Percentiles rank a stretch among this genome's conserved stretches.
Evolutionary conservation across 2,329 filamentous ascomycete species (phyloP).

Genomic region (Alternaria metachromatica): DNA sequence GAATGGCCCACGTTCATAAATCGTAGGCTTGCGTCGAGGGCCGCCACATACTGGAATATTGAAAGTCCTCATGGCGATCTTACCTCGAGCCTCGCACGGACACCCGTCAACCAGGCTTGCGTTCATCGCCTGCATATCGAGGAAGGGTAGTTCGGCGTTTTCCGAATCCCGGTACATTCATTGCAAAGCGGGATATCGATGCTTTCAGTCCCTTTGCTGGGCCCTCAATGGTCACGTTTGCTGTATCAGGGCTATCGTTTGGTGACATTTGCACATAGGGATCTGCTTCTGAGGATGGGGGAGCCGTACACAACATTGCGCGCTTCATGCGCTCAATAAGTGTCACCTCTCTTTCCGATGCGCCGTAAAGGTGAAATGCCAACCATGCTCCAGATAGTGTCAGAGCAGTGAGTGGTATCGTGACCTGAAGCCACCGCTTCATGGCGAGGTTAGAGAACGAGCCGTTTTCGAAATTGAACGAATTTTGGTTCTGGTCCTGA

Average conservation of each 20-base stretch:
- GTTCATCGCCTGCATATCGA: background rate
- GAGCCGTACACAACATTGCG: background rate
- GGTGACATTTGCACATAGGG: background rate
- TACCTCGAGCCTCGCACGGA: background rate
- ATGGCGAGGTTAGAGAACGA: constrained; percentile 42
- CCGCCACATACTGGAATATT: too few relatives aligned
- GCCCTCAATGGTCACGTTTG: too few relatives aligned
- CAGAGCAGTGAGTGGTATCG: constrained; percentile 47
- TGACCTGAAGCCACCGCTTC: constrained; percentile 47
- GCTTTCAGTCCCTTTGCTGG: background rate
- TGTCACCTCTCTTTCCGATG: background rate
- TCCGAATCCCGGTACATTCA: background rate
- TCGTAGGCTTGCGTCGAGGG: background rate
- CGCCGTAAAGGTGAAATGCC: constrained; percentile 19
- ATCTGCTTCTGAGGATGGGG: background rate
- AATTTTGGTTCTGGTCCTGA: constrained; percentile 28
- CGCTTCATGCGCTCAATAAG: background rate
- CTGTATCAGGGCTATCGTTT: background rate
- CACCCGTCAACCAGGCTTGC: background rate
- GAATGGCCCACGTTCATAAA: background rate
- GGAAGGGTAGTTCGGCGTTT: background rate
- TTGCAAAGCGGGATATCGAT: background rate
- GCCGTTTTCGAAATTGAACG: constrained; percentile 6
- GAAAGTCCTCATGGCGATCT: too few relatives aligned
- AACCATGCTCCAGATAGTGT: constrained; percentile 33